Base-by-base conservation (phyloP, 1,284 basidiomycete genomes). In the Tylopilus sp. region DNA sequence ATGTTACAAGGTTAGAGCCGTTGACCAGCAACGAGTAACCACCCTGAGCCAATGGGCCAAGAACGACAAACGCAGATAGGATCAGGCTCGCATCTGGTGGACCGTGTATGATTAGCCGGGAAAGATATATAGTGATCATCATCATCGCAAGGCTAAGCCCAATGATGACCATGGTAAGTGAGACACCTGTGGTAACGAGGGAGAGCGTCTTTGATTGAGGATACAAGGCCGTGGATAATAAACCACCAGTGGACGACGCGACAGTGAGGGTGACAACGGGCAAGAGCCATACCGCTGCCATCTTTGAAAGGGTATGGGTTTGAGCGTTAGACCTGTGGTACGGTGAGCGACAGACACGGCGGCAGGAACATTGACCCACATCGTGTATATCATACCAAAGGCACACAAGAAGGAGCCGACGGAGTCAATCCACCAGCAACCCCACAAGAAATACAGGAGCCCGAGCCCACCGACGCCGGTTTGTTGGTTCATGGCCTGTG, bases 201-300 rank as follows among this genome's bases (percentile, higher is more conserved):
- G 89, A 88, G 12, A 85, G 78, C 0, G 75, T 70, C 1, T 80
- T 74, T 19, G 82, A 82, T 53, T 82, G 78, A 0, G 80, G 67
- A 15, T 70, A 69, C 13, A 89, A 76, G 10, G 84, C 80, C 5
- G 77, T 67, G 1, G 87, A 81, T 15, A 92, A 75, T 63, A 90
- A 74, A 16, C 84, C 86, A 9, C 90, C 90, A 0, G 85, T 82
- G 0, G 90, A 85, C 5, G 88, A 85, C 15, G 85, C 84, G 75
- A 92, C 91, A 63, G 91, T 81, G 36, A 87, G 83, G 2, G 88
- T 81, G 9, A 92, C 87, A 54, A 90, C 83, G 8, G 90, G 91
- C 16, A 91, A 82, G 12, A 92, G 81, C 86, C 87, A 88, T 0
- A 84, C 80, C 2, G 85, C 80, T 1, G 86, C 82, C 75, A 89